Evolutionary conservation across 495 filamentous ascomycete genomes (phyloP).

Genomic region (Penicillium alfredii): DNA sequence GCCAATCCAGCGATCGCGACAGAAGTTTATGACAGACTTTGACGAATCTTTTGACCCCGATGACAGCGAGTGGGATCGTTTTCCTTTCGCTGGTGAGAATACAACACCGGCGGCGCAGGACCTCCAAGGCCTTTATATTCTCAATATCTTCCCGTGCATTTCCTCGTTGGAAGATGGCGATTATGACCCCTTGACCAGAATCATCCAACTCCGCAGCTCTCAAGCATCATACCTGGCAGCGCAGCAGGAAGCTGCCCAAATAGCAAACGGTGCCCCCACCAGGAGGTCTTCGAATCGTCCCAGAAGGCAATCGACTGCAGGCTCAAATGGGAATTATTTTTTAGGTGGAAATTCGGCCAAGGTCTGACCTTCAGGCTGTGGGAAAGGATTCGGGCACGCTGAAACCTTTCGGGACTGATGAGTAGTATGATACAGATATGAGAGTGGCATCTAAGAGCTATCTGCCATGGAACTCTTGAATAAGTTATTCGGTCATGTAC

Average conservation of each 20-base stretch:
- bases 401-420: too few species aligned
- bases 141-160: slow-evolving; percentile 14
- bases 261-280: neutral
- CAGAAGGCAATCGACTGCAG: slow-evolving; percentile 7
- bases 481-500: too few species aligned
- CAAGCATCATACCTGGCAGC: slow-evolving; percentile 5
- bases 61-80: slow-evolving; percentile 7
- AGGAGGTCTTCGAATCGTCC: slow-evolving; percentile 6
- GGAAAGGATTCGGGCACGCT: slow-evolving; percentile 3
- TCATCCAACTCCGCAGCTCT: slow-evolving; percentile 7
- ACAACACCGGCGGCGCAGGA: slow-evolving; percentile 1
- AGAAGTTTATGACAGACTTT: too few species aligned
- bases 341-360: slow-evolving; percentile 8
- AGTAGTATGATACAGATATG: too few species aligned
- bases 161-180: slow-evolving; percentile 6
- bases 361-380: neutral
- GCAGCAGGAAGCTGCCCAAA: slow-evolving; percentile 5
- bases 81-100: slow-evolving; percentile 6
- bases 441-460: too few species aligned
- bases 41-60: slow-evolving; percentile 9
- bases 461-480: too few species aligned
- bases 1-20: too few species aligned
- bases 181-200: slow-evolving; percentile 5
- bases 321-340: slow-evolving; percentile 7
- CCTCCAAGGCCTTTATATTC: slow-evolving; percentile 7